Evolutionary conservation across 805 yeast species (phyloP), one percentile per base, ranked within the genome.

Genomic region (Cyberlindnera euphorbiiphila): DNA sequence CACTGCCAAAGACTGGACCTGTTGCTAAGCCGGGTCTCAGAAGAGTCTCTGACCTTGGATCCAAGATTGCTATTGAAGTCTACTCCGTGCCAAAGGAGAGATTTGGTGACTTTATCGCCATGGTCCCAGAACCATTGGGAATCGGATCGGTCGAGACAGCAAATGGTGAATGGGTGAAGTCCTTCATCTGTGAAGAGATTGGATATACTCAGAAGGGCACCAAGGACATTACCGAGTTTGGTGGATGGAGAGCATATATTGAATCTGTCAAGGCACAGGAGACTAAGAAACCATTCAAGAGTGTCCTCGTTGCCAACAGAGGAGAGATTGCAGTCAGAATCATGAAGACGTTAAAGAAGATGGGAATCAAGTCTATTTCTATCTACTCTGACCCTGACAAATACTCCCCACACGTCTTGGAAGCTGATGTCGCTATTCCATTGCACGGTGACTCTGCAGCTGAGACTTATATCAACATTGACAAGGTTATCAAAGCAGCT

Each of bases 241-340:
- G 97, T 29, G 95, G 96, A 5, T 91, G 96, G 91, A 78, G 80
- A 59, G 64, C 69, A 2, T 86, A 85, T 64, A 65, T 74, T 32
- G 55, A 47, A 34, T 59, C 59, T 12, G 42, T 68, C 37, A 41
- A 64, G 56, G 41, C 54, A 25, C 49, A 49, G 16, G 52, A 53
- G 15, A 54, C 55, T 26, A 43, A 50, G 13, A 76, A 74, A 53
- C 93, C 94, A 1, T 87, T 88, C 64, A 69, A 78, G 15, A 74
- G 82, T 9, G 96, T 91, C n/a, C 71, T 91, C 39, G 93, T 91
- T 37, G 98, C 98, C 27, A 91, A 91, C 68, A 77, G 98, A 65
- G 98, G 98, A 60, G 98, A 91, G 65, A 91, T 91, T 54, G 97
- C 98, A 2, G 97, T 89, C 21, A 72, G 98, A 55, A 87, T 93